phyloP scores from a whole-genome alignment of 1,139 yeast species.

The Spathaspora sp. region DNA sequence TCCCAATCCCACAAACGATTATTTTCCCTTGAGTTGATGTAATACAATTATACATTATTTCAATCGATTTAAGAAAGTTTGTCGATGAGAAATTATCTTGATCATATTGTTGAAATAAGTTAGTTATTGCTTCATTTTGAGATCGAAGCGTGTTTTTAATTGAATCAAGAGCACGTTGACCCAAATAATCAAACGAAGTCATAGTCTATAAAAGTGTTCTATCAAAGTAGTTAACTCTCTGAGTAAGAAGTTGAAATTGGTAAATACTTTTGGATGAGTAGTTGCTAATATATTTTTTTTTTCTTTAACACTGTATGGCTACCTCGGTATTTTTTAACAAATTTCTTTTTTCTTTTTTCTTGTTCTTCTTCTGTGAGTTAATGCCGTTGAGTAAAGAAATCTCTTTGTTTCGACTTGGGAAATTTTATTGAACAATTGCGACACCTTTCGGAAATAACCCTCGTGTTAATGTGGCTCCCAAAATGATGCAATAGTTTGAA shows the following conservation, averaged over 20 bases:
- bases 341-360: neutral
- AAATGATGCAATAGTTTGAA: neutral
- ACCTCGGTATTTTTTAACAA: no score
- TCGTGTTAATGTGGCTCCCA: neutral
- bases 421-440: no score
- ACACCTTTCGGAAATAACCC: no score
- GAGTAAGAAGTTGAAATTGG: neutral
- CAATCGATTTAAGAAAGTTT: slow-evolving; percentile 52
- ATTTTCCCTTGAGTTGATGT: slow-evolving; percentile 58
- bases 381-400: no score
- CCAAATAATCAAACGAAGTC: neutral
- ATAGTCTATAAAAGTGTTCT: neutral
- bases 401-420: no score
- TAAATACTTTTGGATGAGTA: no score
- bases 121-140: slow-evolving; percentile 36
- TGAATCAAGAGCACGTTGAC: slow-evolving; percentile 15
- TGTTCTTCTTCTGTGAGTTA: no score
- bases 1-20: slow-evolving; percentile 80
- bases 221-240: neutral
- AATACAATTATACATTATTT: slow-evolving; percentile 50
- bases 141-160: slow-evolving; percentile 29
- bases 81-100: slow-evolving; percentile 35
- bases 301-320: no score
- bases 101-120: slow-evolving; percentile 30
- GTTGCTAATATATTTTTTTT: no score